Evolutionary conservation across 352 stramenopile genomes (phyloP).

Genomic region (Globisporangium cederbergense): DNA sequence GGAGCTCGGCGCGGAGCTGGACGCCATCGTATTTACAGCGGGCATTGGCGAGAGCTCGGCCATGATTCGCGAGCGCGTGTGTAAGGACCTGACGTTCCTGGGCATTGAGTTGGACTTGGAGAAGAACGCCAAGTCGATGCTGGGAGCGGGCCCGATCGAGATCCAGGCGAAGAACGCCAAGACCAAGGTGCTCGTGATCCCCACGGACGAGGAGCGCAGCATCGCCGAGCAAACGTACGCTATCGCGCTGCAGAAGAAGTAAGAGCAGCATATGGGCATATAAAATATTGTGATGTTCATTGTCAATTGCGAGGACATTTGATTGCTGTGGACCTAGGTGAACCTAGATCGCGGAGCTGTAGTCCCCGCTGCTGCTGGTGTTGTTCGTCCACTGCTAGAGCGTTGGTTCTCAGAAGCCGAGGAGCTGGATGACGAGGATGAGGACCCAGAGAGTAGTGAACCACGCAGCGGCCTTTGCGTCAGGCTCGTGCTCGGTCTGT

Average conservation of each 20-base stretch:
- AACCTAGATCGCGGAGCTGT: neutral
- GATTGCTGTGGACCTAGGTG: neutral
- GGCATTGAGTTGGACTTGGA: constrained; percentile 69
- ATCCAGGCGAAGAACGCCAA: constrained; percentile 48
- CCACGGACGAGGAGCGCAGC: constrained; percentile 89
- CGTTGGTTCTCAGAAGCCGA: constrained; percentile 1
- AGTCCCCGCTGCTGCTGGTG: neutral
- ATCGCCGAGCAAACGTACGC: constrained; percentile 85
- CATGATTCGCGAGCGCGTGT: constrained; percentile 74
- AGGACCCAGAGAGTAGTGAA: constrained; percentile 10
- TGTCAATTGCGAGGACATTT: too few relatives aligned
- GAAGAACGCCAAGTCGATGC: constrained; percentile 67
- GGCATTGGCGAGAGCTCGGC: constrained; percentile 86
- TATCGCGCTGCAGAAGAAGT: constrained; percentile 45
- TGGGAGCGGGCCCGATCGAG: constrained; percentile 53
- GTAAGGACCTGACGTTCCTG: constrained; percentile 54
- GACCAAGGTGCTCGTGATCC: constrained; percentile 80
- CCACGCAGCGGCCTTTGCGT: constrained; percentile 4
- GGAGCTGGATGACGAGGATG: neutral
- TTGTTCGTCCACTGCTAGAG: neutral
- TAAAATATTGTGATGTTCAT: too few relatives aligned
- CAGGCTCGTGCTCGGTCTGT: constrained; percentile 7
- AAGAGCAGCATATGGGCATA: constrained; percentile 1
- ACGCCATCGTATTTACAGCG: constrained; percentile 88
- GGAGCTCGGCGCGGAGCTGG: constrained; percentile 58